phyloP scores from a whole-genome alignment of 202 grass and related monocot genomes.

The Carex sylvatica region DNA sequence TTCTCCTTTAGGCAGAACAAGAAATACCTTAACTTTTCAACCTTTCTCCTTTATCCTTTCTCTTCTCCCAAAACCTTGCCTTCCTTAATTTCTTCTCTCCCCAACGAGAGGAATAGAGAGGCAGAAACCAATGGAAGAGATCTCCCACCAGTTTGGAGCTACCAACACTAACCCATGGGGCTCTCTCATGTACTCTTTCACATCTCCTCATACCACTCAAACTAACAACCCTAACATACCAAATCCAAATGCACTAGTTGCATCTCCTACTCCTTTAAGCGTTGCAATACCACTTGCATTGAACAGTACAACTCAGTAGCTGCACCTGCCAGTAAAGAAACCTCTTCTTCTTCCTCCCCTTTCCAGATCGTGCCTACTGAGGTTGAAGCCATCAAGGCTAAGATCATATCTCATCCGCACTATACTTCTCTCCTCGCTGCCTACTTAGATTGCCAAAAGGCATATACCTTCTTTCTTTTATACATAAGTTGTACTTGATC shows the following conservation, averaged over 20 bases:
- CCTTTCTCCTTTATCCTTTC: constrained; percentile 14
- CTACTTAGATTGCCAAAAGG: constrained; percentile 98
- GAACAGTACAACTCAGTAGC: constrained; percentile 32
- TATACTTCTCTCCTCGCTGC: constrained; percentile 88
- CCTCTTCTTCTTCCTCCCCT: constrained; percentile 55
- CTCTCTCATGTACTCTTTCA: constrained; percentile 37
- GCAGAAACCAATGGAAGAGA: constrained; percentile 75
- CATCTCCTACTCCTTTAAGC: constrained; percentile 38
- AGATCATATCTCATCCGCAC: constrained; percentile 91
- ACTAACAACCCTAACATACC: constrained; percentile 35
- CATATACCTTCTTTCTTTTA: constrained; percentile 18
- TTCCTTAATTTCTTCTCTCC: constrained; percentile 46
- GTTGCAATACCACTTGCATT: constrained; percentile 46
- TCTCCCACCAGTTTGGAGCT: constrained; percentile 62
- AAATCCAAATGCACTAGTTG: constrained; percentile 44
- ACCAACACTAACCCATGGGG: constrained; percentile 44
- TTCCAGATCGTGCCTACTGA: constrained; percentile 32
- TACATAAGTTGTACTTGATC: neutral
- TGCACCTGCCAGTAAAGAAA: constrained; percentile 36
- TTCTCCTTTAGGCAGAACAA: constrained; percentile 1
- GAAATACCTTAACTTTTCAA: constrained; percentile 33
- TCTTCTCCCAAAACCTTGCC: constrained; percentile 34
- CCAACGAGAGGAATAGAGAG: constrained; percentile 22
- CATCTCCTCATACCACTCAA: constrained; percentile 19
- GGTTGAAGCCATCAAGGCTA: constrained; percentile 86